Percentiles rank a stretch among this genome's conserved stretches.
phyloP scores from a whole-genome alignment of 805 yeast genomes.

The Saccharomycopsis fodiens region DNA sequence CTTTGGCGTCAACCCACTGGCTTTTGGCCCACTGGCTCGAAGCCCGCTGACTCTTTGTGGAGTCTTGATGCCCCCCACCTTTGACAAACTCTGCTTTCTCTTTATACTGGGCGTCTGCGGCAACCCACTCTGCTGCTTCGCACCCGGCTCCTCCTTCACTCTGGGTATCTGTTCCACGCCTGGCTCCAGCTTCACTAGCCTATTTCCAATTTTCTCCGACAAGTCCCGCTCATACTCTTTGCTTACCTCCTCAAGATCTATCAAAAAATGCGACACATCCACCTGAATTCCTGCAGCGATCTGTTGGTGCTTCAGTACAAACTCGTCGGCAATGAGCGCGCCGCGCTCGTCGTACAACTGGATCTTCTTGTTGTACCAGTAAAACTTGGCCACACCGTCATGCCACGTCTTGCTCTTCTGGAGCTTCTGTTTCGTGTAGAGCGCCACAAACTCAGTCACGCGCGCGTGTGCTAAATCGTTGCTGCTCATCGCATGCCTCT shows the following conservation, averaged over 20 bases:
- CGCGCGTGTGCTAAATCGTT: slow-evolving; percentile 29
- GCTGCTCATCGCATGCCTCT: not conserved
- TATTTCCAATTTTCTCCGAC: slow-evolving; percentile 16
- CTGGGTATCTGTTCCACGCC: not conserved
- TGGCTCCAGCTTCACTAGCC: not conserved
- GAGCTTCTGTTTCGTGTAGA: slow-evolving; percentile 37
- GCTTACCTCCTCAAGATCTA: slow-evolving; percentile 28
- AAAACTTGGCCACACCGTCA: slow-evolving; percentile 41
- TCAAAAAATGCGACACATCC: slow-evolving; percentile 23
- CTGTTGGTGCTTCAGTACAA: slow-evolving; percentile 24
- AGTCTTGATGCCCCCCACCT: too few relatives aligned
- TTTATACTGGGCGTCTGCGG: not conserved
- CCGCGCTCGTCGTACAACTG: slow-evolving; percentile 31
- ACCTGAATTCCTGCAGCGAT: slow-evolving; percentile 24
- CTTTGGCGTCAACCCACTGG: not conserved
- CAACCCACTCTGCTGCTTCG: not conserved
- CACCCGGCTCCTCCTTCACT: not conserved
- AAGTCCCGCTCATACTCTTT: slow-evolving; percentile 34
- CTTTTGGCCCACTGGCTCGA: too few relatives aligned
- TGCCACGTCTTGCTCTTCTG: slow-evolving; percentile 46
- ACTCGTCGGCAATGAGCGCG: slow-evolving; percentile 29
- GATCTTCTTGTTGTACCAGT: slow-evolving; percentile 41
- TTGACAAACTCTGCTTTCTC: too few relatives aligned
- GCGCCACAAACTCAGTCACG: slow-evolving; percentile 39
- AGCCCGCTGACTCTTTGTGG: too few relatives aligned